Evolutionary conservation across 192 early-diverging fungal genomes (phyloP).

Genomic region (Coemansia sp.): DNA sequence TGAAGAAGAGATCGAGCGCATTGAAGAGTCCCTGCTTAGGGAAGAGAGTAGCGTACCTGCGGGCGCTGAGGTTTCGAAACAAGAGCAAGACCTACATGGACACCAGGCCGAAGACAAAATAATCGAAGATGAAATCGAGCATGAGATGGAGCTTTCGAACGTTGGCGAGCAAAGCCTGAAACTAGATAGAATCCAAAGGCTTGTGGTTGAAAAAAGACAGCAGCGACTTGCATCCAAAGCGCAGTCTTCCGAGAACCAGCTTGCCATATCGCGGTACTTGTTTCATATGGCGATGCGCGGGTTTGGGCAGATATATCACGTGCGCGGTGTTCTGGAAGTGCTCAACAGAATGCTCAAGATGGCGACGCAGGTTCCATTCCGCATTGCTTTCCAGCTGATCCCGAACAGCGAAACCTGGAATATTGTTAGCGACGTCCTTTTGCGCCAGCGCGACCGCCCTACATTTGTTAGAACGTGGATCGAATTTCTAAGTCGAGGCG

Average conservation of each 20-base stretch:
- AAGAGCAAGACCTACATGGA: not conserved
- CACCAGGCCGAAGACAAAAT: not conserved
- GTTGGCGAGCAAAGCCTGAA: not conserved
- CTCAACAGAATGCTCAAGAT: constrained; percentile 46
- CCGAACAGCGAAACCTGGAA: constrained; percentile 50
- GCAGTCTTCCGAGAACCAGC: not conserved
- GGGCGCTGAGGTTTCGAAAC: not conserved
- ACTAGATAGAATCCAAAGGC: constrained; percentile 22
- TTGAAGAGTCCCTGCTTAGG: constrained; percentile 21
- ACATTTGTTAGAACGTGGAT: constrained; percentile 49
- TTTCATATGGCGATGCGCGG: constrained; percentile 53
- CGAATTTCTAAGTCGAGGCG: constrained; percentile 48
- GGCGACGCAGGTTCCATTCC: constrained; percentile 39
- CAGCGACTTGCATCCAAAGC: constrained; percentile 8
- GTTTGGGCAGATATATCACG: constrained; percentile 47
- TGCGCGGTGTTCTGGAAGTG: constrained; percentile 46
- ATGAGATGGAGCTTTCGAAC: not conserved
- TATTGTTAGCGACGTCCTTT: constrained; percentile 42
- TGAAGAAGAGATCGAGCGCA: constrained; percentile 44
- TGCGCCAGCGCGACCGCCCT: constrained; percentile 42
- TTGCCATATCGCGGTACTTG: constrained; percentile 32
- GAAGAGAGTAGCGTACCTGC: not conserved
- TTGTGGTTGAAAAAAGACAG: constrained; percentile 26
- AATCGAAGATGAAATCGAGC: constrained; percentile 8
- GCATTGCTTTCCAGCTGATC: constrained; percentile 38